These are phyloP conservation scores for Schizochytrium sp. DNA, from an alignment of 108 stramenopile genomes.

Conservation along the genomic window DNA sequence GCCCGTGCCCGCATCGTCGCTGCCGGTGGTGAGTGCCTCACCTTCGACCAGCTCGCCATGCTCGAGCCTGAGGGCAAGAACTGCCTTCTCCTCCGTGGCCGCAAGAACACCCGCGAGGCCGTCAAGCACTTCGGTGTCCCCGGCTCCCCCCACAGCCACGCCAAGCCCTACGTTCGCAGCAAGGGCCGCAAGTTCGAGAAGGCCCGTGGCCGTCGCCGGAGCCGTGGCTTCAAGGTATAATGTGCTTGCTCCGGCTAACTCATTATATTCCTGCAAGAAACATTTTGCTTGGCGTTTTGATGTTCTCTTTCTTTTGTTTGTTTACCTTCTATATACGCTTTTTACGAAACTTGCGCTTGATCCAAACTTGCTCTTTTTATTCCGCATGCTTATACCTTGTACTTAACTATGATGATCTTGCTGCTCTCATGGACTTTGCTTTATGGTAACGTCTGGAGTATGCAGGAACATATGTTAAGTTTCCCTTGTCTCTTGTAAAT, in stretches of 20 bases:
- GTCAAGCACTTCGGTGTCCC: constrained; percentile 96
- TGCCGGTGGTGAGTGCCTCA: constrained; percentile 98
- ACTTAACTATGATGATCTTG: too few relatives aligned
- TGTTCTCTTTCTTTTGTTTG: background rate
- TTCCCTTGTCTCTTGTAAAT: too few relatives aligned
- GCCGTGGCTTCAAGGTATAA: constrained; percentile 97
- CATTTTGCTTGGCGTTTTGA: constrained; percentile 42
- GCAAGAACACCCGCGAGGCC: constrained; percentile 93
- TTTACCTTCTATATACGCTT: background rate
- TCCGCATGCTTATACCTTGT: too few relatives aligned
- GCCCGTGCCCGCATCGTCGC: constrained; percentile 97
- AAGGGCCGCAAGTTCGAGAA: constrained; percentile 99
- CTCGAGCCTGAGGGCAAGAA: constrained; percentile 93
- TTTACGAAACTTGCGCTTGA: too few relatives aligned
- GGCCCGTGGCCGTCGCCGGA: constrained; percentile 98
- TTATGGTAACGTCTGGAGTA: too few relatives aligned
- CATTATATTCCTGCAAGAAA: background rate
- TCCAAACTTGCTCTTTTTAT: too few relatives aligned
- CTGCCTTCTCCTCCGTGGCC: constrained; percentile 97
- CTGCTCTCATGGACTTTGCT: too few relatives aligned
- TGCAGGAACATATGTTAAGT: too few relatives aligned
- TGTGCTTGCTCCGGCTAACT: background rate
- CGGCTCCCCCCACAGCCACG: constrained; percentile 90
- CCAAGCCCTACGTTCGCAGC: constrained; percentile 97
- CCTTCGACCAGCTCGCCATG: constrained; percentile 98